A percentile compares a stretch with the other conserved stretches of the same genome.
These are phyloP conservation scores for Saitozyma sp. DNA, from an alignment of 768 basidiomycete genomes.

Conservation along the genomic window DNA sequence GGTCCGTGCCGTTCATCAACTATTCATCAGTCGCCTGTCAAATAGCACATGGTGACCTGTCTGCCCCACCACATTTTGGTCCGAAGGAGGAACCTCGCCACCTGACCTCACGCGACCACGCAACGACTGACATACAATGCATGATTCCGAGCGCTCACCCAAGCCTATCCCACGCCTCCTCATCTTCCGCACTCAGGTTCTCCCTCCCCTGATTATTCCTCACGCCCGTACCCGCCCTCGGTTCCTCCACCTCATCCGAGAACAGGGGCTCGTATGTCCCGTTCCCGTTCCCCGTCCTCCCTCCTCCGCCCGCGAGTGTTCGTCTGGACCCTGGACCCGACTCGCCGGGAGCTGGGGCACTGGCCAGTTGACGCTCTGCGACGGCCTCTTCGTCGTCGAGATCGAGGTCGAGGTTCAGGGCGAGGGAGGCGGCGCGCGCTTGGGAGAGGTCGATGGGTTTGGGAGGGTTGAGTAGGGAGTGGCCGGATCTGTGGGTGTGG, in stretches of 20 bases:
- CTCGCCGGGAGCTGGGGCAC: slow-evolving; percentile 1
- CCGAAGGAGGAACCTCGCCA: not conserved
- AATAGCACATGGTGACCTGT: not conserved
- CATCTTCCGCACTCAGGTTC: slow-evolving; percentile 37
- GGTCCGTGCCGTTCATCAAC: not conserved
- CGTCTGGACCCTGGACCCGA: slow-evolving; percentile 2
- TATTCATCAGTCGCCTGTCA: not conserved
- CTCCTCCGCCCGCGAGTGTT: slow-evolving; percentile 20
- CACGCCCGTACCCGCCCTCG: slow-evolving; percentile 18
- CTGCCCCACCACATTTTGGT: not conserved
- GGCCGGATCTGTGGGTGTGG: slow-evolving; percentile 51
- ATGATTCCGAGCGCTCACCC: slow-evolving; percentile 9
- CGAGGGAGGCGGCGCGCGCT: slow-evolving; percentile 51
- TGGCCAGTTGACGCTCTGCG: slow-evolving; percentile 39
- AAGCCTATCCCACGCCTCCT: slow-evolving; percentile 51
- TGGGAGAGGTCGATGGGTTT: slow-evolving; percentile 55
- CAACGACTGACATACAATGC: not conserved
- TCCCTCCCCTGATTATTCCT: slow-evolving; percentile 39
- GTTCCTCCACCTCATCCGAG: slow-evolving; percentile 24
- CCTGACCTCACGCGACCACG: not conserved
- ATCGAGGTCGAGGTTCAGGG: slow-evolving; percentile 54
- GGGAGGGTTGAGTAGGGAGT: slow-evolving; percentile 53
- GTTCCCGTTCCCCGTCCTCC: slow-evolving; percentile 6
- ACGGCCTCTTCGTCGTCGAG: slow-evolving; percentile 54
- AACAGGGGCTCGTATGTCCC: slow-evolving; percentile 30